These are phyloP conservation scores for Myxozyma sirexii DNA, from an alignment of 805 yeast species.

Conservation along the genomic window DNA sequence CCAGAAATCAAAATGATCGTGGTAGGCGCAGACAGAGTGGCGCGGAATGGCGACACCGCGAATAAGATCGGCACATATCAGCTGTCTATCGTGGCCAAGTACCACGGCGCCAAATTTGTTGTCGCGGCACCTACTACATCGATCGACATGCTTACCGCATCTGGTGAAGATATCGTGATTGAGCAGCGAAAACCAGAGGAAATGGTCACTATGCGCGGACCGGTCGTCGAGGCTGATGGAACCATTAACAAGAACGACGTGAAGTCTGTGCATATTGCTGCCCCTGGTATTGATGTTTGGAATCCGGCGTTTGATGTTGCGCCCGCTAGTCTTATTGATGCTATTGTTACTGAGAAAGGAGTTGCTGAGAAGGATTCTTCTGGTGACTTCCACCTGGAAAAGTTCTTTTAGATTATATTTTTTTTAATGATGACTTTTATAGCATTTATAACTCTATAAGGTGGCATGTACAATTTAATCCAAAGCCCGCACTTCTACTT, in stretches of 20 bases:
- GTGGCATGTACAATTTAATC: constrained; percentile 8
- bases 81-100: constrained; percentile 71
- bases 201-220: constrained; percentile 75
- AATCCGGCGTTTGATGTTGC: constrained; percentile 97
- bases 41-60: constrained; percentile 91
- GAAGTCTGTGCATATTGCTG: constrained; percentile 73
- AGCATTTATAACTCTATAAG: background rate
- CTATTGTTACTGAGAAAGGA: constrained; percentile 82
- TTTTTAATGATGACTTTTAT: too few species aligned
- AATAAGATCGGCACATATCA: constrained; percentile 96
- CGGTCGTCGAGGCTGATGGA: constrained; percentile 49
- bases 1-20: constrained; percentile 84
- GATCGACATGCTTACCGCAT: constrained; percentile 64
- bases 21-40: constrained; percentile 95
- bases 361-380: constrained; percentile 53
- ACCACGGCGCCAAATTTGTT: constrained; percentile 72
- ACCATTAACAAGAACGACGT: constrained; percentile 37
- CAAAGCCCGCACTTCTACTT: constrained; percentile 15
- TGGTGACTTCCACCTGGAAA: constrained; percentile 55
- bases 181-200: constrained; percentile 87
- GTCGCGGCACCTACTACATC: constrained; percentile 97
- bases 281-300: constrained; percentile 86
- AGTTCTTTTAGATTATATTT: constrained; percentile 21
- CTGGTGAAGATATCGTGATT: constrained; percentile 77
- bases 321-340: constrained; percentile 78